A percentile compares a stretch with the other conserved stretches of the same genome.
Evolutionary conservation across 192 early-diverging fungal species (phyloP).

Genomic region (Linnemannia hyalina): DNA sequence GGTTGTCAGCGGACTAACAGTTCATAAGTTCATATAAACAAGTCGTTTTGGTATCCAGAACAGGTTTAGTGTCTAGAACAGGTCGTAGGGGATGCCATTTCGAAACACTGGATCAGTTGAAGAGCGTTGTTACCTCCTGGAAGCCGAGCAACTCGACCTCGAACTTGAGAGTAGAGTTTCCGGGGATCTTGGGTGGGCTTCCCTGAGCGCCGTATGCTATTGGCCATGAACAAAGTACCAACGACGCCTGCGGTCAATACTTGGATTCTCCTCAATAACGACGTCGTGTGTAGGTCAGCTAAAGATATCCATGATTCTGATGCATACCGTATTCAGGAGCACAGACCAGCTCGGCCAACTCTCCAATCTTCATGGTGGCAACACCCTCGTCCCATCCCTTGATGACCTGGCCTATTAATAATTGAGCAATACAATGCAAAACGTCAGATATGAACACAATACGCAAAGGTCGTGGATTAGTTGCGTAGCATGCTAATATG

Average conservation of each 20-base stretch:
- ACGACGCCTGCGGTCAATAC: not conserved
- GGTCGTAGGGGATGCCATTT: not conserved
- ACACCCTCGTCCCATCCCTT: conserved; percentile 58
- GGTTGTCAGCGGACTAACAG: conserved; percentile 43
- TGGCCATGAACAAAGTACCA: not conserved
- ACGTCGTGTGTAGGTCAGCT: not conserved
- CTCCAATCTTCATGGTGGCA: conserved; percentile 60
- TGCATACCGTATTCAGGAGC: conserved; percentile 56
- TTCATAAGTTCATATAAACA: not conserved
- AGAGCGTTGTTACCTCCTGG: conserved; percentile 41
- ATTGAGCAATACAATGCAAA: not conserved
- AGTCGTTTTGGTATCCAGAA: not conserved
- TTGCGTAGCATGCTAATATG: not conserved
- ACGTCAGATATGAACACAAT: not conserved
- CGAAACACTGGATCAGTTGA: not conserved
- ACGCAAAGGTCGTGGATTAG: not conserved
- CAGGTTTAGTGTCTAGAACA: not conserved
- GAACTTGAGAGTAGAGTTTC: conserved; percentile 55
- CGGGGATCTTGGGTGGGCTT: conserved; percentile 51
- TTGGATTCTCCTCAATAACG: not conserved
- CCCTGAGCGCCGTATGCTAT: conserved; percentile 56
- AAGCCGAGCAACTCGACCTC: conserved; percentile 58
- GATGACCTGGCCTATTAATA: conserved; percentile 52
- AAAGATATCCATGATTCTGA: not conserved
- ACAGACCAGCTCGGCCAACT: conserved; percentile 52